Evolutionary conservation across 2,329 filamentous ascomycete genomes (phyloP).

Genomic region (Pyrenophora tritici-repentis): DNA sequence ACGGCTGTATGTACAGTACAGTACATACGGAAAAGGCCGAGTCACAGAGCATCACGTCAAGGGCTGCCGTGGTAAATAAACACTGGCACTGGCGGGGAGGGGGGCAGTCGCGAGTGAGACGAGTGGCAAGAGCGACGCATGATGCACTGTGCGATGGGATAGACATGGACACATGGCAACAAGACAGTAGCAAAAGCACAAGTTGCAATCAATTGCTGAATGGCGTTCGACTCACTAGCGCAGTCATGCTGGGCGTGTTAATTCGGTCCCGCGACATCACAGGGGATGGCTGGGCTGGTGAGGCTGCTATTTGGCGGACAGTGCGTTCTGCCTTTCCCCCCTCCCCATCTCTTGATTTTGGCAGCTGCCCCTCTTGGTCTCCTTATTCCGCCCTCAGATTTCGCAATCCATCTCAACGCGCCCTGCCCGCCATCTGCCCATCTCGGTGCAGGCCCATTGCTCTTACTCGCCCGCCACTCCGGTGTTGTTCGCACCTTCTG

Average conservation of each 20-base stretch:
- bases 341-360: slow-evolving; percentile 12
- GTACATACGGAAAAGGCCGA: too few species aligned
- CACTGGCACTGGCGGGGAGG: background rate
- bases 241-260: slow-evolving; percentile 14
- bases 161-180: background rate
- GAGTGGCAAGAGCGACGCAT: background rate
- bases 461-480: slow-evolving; percentile 28
- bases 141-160: background rate
- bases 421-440: slow-evolving; percentile 38
- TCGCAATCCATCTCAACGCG: slow-evolving; percentile 23
- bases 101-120: too few species aligned
- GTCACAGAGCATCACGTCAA: too few species aligned
- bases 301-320: slow-evolving; percentile 13
- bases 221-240: slow-evolving; percentile 16
- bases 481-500: slow-evolving; percentile 26
- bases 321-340: slow-evolving; percentile 11
- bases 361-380: slow-evolving; percentile 16
- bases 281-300: slow-evolving; percentile 23
- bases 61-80: too few species aligned
- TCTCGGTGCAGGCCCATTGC: slow-evolving; percentile 25
- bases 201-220: slow-evolving; percentile 6
- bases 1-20: too few species aligned
- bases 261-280: slow-evolving; percentile 20
- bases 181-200: background rate
- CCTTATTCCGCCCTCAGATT: slow-evolving; percentile 25